These are phyloP conservation scores for Fusarium devonianum DNA, from an alignment of 2,329 filamentous ascomycete species.

Conservation along the genomic window DNA sequence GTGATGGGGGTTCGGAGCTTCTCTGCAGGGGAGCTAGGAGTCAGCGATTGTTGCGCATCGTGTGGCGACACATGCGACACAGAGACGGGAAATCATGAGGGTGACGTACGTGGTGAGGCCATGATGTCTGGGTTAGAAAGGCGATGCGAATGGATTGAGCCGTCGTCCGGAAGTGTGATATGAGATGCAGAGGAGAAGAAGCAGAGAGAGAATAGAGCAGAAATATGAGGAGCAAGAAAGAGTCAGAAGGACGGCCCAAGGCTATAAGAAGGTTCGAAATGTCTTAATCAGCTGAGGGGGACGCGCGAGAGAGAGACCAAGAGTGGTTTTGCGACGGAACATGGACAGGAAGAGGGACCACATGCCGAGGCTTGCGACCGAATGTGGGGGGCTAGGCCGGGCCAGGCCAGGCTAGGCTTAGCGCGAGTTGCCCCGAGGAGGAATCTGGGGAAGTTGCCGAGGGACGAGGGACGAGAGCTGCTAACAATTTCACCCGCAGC, in stretches of 20 bases:
- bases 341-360: constrained; percentile 22
- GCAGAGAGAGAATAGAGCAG: background rate
- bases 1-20: constrained; percentile 87
- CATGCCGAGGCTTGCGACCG: constrained; percentile 38
- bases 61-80: constrained; percentile 4
- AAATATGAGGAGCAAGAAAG: constrained; percentile 7
- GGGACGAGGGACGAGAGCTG: constrained; percentile 31
- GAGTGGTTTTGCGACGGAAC: constrained; percentile 11
- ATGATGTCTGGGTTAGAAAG: constrained; percentile 54
- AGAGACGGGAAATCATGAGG: background rate
- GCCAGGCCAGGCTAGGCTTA: constrained; percentile 21
- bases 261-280: constrained; percentile 27
- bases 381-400: constrained; percentile 17
- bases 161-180: too few species aligned
- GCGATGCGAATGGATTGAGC: constrained; percentile 19
- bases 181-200: constrained; percentile 9
- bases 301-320: constrained; percentile 20
- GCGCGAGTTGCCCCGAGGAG: constrained; percentile 1
- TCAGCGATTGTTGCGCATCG: constrained; percentile 22
- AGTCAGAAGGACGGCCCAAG: constrained; percentile 9
- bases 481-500: constrained; percentile 5
- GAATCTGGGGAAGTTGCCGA: constrained; percentile 43
- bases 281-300: constrained; percentile 33
- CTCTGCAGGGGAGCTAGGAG: constrained; percentile 41
- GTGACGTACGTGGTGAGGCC: constrained; percentile 79